Percentiles rank a stretch among this genome's conserved stretches.
Conservation (phyloP, 306 rosid genomes). For the Ormosia emarginata region DNA sequence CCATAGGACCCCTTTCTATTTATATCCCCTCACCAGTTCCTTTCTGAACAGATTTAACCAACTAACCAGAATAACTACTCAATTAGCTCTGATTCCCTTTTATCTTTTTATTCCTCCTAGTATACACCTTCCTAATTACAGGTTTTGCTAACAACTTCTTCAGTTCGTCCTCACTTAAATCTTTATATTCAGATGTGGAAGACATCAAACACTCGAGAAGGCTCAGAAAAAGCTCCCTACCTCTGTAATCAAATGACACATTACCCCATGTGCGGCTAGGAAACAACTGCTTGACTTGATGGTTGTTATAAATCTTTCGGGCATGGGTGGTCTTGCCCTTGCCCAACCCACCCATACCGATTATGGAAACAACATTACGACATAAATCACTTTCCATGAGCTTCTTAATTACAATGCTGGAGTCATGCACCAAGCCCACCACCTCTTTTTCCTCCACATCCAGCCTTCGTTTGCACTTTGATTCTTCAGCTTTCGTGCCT, state of each 20-base stretch:
- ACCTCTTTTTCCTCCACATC: slow-evolving; percentile 22
- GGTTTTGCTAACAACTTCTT: too few species aligned
- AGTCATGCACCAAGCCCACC: not conserved
- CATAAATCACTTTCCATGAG: not conserved
- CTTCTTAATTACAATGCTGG: not conserved
- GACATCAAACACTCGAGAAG: not conserved
- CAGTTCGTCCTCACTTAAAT: not conserved
- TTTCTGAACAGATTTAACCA: too few species aligned
- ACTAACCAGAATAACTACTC: too few species aligned
- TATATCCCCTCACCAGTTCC: too few species aligned
- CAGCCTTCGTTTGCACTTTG: not conserved
- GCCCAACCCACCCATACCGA: slow-evolving; percentile 20
- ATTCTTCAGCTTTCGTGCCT: not conserved
- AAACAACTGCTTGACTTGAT: not conserved
- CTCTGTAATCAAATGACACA: not conserved
- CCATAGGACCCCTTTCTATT: too few species aligned
- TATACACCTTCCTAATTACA: too few species aligned
- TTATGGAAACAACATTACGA: not conserved
- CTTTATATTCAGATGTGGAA: not conserved
- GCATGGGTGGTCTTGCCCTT: slow-evolving; percentile 32
- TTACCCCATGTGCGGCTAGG: not conserved
- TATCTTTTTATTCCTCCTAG: too few species aligned
- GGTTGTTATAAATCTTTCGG: not conserved
- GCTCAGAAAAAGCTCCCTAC: not conserved
- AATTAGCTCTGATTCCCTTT: too few species aligned